Percentiles rank a stretch among this genome's conserved stretches.
These are phyloP conservation scores for Tuber borchii DNA, from an alignment of 495 filamentous ascomycete species.

Conservation along the genomic window DNA sequence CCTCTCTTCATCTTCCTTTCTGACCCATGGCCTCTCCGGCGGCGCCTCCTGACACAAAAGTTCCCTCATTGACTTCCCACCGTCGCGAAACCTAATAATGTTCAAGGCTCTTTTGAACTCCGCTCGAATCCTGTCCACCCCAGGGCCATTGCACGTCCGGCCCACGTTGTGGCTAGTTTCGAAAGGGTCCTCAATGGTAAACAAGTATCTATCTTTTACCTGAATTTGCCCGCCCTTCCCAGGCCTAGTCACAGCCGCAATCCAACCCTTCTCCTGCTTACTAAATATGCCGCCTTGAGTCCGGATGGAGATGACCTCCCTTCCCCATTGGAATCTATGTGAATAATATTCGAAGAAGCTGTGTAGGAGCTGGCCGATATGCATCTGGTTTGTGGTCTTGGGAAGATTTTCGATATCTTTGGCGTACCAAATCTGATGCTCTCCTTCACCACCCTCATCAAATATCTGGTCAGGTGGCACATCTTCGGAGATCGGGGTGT, in stretches of 20 bases:
- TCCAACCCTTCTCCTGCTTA: constrained; percentile 73
- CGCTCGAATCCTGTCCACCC: constrained; percentile 64
- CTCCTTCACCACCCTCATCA: constrained; percentile 35
- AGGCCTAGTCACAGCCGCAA: constrained; percentile 55
- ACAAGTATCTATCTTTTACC: constrained; percentile 68
- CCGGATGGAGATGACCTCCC: constrained; percentile 64
- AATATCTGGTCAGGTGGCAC: constrained; percentile 27
- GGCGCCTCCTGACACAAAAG: constrained; percentile 41
- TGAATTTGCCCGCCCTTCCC: constrained; percentile 23
- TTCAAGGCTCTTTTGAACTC: constrained; percentile 69
- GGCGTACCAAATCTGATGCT: constrained; percentile 37
- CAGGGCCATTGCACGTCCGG: constrained; percentile 61
- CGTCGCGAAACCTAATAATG: constrained; percentile 50
- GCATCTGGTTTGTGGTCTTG: constrained; percentile 22
- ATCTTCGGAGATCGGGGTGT: constrained; percentile 31
- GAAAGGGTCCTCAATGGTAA: constrained; percentile 84
- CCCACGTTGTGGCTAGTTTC: constrained; percentile 77
- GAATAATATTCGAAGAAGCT: constrained; percentile 82
- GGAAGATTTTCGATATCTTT: constrained; percentile 20
- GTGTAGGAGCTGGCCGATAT: constrained; percentile 57
- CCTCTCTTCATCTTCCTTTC: constrained; percentile 24
- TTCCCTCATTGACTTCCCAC: constrained; percentile 26
- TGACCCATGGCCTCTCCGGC: constrained; percentile 31
- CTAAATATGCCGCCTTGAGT: constrained; percentile 59
- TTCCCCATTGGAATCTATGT: constrained; percentile 62